Evolutionary conservation across 805 yeast genomes (phyloP).

Genomic region (Wickerhamomyces strasburgensis): DNA sequence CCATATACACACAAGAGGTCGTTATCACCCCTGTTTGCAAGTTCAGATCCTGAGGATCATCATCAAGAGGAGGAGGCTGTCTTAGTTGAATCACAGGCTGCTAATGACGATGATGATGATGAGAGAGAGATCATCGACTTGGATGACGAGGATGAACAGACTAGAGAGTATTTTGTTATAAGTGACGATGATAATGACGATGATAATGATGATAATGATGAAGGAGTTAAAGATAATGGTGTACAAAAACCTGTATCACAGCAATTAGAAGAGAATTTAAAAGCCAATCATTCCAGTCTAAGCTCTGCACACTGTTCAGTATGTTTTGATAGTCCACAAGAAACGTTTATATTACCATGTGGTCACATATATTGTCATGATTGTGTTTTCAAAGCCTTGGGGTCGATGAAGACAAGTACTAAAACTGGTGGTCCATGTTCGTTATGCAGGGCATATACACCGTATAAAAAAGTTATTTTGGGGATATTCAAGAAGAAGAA

Average conservation of each 20-base stretch:
- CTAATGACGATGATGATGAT: conserved; percentile 3
- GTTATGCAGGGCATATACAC: conserved; percentile 35
- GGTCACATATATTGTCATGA: conserved; percentile 55
- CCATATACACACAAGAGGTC: conserved; percentile 26
- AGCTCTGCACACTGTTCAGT: conserved; percentile 39
- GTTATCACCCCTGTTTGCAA: conserved; percentile 17
- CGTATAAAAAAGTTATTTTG: conserved; percentile 27
- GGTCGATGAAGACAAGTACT: conserved; percentile 29
- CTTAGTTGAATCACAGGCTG: conserved; percentile 7
- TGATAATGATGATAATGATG: too few species aligned
- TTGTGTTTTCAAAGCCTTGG: conserved; percentile 44
- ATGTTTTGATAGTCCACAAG: conserved; percentile 49
- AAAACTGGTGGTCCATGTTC: conserved; percentile 36
- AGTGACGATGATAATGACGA: conserved; percentile 18
- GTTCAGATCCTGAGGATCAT: conserved; percentile 13
- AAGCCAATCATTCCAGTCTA: conserved; percentile 11
- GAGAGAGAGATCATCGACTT: conserved; percentile 6
- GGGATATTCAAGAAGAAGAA: conserved; percentile 30
- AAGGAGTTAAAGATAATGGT: conserved; percentile 1
- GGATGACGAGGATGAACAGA: conserved; percentile 18
- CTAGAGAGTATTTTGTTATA: conserved; percentile 15
- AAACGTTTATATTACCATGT: conserved; percentile 47
- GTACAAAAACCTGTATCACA: conserved; percentile 32
- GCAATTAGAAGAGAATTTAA: conserved; percentile 17
- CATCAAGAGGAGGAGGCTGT: not conserved